Conservation (phyloP, 2,329 filamentous ascomycete species). For the Ceratocystis eucalypticola region DNA sequence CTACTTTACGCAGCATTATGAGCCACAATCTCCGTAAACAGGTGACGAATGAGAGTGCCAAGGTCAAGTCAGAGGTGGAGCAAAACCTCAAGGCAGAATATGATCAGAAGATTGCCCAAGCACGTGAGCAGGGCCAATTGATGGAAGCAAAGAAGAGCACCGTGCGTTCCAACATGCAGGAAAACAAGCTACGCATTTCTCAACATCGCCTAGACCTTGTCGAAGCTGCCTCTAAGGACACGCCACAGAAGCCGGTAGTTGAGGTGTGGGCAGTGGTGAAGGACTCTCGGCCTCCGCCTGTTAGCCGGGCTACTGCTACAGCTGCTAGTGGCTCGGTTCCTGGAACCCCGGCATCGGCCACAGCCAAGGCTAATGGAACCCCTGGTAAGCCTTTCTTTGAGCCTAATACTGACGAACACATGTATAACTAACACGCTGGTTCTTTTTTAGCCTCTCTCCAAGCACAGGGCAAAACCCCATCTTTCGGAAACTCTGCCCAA, state of each 20-base stretch:
- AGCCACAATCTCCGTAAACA: conserved; percentile 54
- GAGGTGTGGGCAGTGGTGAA: conserved; percentile 57
- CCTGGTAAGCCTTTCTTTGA: conserved; percentile 1
- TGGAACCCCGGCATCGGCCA: conserved; percentile 3
- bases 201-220: conserved; percentile 66
- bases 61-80: conserved; percentile 42
- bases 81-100: conserved; percentile 34
- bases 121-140: conserved; percentile 50
- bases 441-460: conserved; percentile 20
- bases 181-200: conserved; percentile 51
- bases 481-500: conserved; percentile 1
- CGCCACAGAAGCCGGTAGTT: conserved; percentile 65
- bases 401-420: neutral
- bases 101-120: conserved; percentile 40
- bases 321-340: neutral
- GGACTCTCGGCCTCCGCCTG: conserved; percentile 19
- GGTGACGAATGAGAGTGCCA: conserved; percentile 51
- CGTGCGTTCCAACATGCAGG: conserved; percentile 64
- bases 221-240: conserved; percentile 68
- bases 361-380: conserved; percentile 12
- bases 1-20: conserved; percentile 45
- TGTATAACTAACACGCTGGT: neutral
- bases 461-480: conserved; percentile 17
- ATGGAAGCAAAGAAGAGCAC: conserved; percentile 63
- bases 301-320: conserved; percentile 11